A percentile compares a stretch with the other conserved stretches of the same genome.
phyloP scores from a whole-genome alignment of 768 basidiomycete genomes.

The Serendipita sp. region DNA sequence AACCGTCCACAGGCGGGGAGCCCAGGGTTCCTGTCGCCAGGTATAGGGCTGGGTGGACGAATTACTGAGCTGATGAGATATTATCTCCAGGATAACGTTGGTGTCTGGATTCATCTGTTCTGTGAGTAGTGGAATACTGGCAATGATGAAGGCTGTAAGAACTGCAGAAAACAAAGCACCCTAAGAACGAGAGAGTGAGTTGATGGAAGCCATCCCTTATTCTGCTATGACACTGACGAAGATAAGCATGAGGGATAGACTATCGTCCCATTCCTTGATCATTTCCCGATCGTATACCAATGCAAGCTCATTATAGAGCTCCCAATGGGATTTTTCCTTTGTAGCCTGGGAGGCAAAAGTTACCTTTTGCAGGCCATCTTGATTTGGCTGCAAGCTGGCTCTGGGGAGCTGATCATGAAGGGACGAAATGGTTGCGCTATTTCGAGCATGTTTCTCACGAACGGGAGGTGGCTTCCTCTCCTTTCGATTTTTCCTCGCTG shows the following conservation, averaged over 20 bases:
- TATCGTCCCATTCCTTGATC: not conserved
- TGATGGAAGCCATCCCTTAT: not conserved
- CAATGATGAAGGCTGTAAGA: not conserved
- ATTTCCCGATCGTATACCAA: not conserved
- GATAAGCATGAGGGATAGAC: not conserved
- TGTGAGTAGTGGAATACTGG: not conserved
- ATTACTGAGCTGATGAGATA: not conserved
- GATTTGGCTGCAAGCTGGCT: conserved; percentile 6
- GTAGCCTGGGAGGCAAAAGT: too few relatives aligned
- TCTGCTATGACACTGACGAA: not conserved
- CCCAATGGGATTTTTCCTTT: not conserved
- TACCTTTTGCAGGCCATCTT: conserved; percentile 6
- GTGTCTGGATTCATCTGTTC: too few relatives aligned
- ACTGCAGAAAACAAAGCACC: not conserved
- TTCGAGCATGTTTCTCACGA: too few relatives aligned
- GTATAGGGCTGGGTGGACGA: not conserved
- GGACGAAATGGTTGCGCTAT: too few relatives aligned
- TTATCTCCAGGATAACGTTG: not conserved
- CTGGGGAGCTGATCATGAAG: too few relatives aligned
- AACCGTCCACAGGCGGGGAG: not conserved
- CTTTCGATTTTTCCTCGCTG: too few relatives aligned
- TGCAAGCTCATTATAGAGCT: not conserved
- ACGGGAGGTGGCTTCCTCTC: too few relatives aligned
- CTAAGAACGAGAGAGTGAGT: not conserved
- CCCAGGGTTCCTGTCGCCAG: not conserved